Base-by-base conservation (phyloP, 2,329 filamentous ascomycete genomes). In the Aspergillus unguis region DNA sequence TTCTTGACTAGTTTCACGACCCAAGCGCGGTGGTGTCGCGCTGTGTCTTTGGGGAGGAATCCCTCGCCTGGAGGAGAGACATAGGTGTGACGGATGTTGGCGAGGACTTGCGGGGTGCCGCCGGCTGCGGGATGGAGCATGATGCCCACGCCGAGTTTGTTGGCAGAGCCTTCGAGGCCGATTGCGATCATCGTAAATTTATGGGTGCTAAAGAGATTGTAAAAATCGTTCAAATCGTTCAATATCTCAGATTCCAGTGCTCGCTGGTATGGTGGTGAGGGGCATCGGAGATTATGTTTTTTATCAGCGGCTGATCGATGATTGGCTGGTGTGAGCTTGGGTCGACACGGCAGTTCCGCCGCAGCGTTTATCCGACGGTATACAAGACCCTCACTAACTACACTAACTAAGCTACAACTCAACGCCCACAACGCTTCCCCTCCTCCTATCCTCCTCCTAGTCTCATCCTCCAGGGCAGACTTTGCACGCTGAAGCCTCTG, bases 31-130 rank as follows among this genome's bases (percentile, higher is more conserved):
- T 99, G 94, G 75, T 99, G 94, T 48, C 84, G 83, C 11, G 94
- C 94, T 1, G 92, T 96, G 75, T 99, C 94, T 70, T 97, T 96
- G 56, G 94, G 94, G 4, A 97, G 82, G 75, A 99, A 97, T 4
- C 94, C 94, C 55, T 92, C 88, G 40, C 94, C 94, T 0, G 94
- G 91, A 3, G 94, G 92, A 41, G 92, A 89, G 64, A 87, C 81
- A 76, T 92, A 99, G 23, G 94, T 99, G 76, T 97, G 88, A 50
- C 94, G 88, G 60, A 99, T 81, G 77, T 99, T 99, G 68, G 92
- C 86, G 61, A 99, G 89, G 68, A 99, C 86, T 60, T 79, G 76
- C 23, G 87, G 81, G 35, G 80, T 75, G 54, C 76, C 72, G 65
- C 73, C 69, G 54, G 79, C 75, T 28, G 75, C 75, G 66, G 57